A percentile compares a stretch with the other conserved stretches of the same genome.
These are phyloP conservation scores for Fusarium tuaranense DNA, from an alignment of 2,329 filamentous ascomycete genomes.

Conservation along the genomic window DNA sequence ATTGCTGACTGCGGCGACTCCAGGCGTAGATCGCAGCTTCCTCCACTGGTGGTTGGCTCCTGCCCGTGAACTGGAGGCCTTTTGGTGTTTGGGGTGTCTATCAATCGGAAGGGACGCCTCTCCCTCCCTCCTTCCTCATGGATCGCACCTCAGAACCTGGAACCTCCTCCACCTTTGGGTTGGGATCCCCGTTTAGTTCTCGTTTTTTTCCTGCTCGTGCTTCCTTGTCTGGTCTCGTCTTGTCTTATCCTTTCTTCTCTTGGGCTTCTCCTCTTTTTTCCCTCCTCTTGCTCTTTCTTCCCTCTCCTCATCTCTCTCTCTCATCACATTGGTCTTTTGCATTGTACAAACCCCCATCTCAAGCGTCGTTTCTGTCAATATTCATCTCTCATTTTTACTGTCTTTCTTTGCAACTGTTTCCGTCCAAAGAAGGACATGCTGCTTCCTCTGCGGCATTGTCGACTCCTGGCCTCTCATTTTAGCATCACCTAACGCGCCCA, in stretches of 20 bases:
- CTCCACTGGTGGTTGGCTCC: neutral
- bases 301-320: conserved; percentile 18
- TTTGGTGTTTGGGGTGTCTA: conserved; percentile 21
- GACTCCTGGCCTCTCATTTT: conserved; percentile 41
- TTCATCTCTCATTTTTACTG: conserved; percentile 19
- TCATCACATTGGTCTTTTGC: conserved; percentile 31
- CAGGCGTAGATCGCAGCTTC: conserved; percentile 21
- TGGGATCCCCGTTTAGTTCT: conserved; percentile 23
- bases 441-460: conserved; percentile 43
- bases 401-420: conserved; percentile 24
- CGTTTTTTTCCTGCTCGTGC: neutral
- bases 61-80: conserved; percentile 1
- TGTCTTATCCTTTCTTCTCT: conserved; percentile 34
- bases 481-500: conserved; percentile 38
- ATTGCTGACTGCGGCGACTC: conserved; percentile 7
- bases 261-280: conserved; percentile 34
- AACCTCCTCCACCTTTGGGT: conserved; percentile 25
- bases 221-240: conserved; percentile 1
- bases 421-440: conserved; percentile 40
- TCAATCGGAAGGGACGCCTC: conserved; percentile 8
- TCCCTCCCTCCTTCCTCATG: neutral
- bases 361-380: conserved; percentile 35
- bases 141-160: conserved; percentile 7
- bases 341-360: conserved; percentile 17
- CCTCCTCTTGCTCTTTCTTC: conserved; percentile 21